Conservation (phyloP, 1,139 yeast species). For the Lodderomyces theae region DNA sequence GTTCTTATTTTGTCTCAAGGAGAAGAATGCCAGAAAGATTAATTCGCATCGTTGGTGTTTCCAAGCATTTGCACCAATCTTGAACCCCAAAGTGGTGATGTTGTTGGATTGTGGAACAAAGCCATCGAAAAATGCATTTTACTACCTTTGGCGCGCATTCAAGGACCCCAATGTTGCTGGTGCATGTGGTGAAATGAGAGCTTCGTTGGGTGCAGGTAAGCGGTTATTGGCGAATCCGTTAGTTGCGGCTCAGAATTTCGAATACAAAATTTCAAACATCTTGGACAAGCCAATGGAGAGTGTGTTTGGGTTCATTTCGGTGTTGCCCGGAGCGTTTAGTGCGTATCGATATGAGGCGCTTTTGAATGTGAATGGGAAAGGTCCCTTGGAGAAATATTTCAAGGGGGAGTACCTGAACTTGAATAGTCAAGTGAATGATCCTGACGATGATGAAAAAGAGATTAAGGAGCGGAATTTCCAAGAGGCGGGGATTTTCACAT, state of each 20-base stretch:
- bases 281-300: conserved; percentile 83
- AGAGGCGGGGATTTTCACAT: conserved; percentile 67
- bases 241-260: conserved; percentile 83
- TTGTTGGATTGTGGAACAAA: conserved; percentile 79
- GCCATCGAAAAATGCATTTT: conserved; percentile 70
- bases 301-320: conserved; percentile 78
- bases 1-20: conserved; percentile 73
- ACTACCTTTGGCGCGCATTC: conserved; percentile 72
- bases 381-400: conserved; percentile 76
- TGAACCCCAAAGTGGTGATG: conserved; percentile 69
- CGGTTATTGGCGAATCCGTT: conserved; percentile 63
- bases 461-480: conserved; percentile 42
- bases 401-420: conserved; percentile 73
- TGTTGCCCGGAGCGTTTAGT: conserved; percentile 84
- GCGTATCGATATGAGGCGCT: conserved; percentile 76
- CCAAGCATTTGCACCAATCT: conserved; percentile 71
- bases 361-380: conserved; percentile 60
- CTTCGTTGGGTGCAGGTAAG: conserved; percentile 58
- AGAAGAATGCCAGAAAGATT: conserved; percentile 69
- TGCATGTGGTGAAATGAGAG: conserved; percentile 83
- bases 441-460: conserved; percentile 38
- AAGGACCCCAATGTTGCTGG: conserved; percentile 79
- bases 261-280: conserved; percentile 78
- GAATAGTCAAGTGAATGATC: conserved; percentile 37
- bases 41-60: conserved; percentile 86